Percentiles rank a stretch among this genome's conserved stretches.
phyloP scores from a whole-genome alignment of 2,329 filamentous ascomycete species.

The Whalleya microplaca region DNA sequence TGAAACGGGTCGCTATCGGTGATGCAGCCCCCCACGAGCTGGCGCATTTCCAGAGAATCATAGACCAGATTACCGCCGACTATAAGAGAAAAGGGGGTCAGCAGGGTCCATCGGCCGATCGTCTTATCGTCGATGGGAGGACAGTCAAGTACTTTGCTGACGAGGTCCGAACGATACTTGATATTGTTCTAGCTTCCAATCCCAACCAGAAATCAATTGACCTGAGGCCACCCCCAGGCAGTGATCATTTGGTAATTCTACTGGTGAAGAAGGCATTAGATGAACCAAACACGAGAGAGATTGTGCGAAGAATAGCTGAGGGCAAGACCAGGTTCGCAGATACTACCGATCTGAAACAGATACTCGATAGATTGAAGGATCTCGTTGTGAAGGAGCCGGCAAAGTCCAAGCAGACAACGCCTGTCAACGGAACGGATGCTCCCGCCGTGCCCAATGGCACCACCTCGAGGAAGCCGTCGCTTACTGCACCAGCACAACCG shows the following conservation, averaged over 20 bases:
- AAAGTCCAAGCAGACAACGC: slow-evolving; percentile 28
- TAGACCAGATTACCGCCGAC: slow-evolving; percentile 73
- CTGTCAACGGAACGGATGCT: slow-evolving; percentile 38
- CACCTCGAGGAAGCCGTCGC: slow-evolving; percentile 35
- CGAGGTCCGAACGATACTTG: slow-evolving; percentile 60
- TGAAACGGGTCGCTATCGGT: slow-evolving; percentile 81
- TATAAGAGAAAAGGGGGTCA: slow-evolving; percentile 56
- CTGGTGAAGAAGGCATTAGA: slow-evolving; percentile 62
- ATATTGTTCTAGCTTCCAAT: slow-evolving; percentile 63
- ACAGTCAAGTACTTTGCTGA: slow-evolving; percentile 64
- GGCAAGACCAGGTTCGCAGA: slow-evolving; percentile 56
- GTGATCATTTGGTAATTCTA: slow-evolving; percentile 59
- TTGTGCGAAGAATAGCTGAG: slow-evolving; percentile 58
- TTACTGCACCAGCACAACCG: slow-evolving; percentile 23
- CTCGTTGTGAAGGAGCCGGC: slow-evolving; percentile 45
- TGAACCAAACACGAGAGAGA: slow-evolving; percentile 50
- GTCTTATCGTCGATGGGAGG: slow-evolving; percentile 57
- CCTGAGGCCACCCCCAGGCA: slow-evolving; percentile 56
- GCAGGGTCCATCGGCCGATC: slow-evolving; percentile 58
- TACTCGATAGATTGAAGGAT: slow-evolving; percentile 52
- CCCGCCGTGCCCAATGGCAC: slow-evolving; percentile 36
- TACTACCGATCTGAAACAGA: slow-evolving; percentile 56
- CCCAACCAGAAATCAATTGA: slow-evolving; percentile 58
- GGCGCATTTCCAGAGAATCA: slow-evolving; percentile 77
- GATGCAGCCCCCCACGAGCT: slow-evolving; percentile 73